Base-by-base conservation (phyloP, 768 basidiomycete genomes). In the Paxillus rubicundulus region DNA sequence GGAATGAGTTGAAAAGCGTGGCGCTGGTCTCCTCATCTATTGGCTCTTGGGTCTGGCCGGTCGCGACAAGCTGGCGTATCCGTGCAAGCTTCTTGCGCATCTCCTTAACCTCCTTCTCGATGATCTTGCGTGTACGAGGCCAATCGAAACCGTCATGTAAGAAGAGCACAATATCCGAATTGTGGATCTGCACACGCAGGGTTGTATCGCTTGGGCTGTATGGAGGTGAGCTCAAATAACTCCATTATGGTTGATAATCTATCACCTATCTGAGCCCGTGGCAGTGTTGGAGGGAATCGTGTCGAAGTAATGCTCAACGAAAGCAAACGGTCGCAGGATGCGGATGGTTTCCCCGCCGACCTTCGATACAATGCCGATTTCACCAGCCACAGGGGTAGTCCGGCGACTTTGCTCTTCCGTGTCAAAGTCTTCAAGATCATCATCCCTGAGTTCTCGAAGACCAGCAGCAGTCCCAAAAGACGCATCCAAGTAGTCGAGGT, bases 111-210 rank as follows among this genome's bases (percentile, higher is more conserved):
- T 93, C 87, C 34, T 89, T 84, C 64, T 95, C 91, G 49, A 99
- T 93, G 2, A 81, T 81, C 70, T 80, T 86, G 30, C 96, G 85
- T 4, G 97, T 99, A 44, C 77, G 77, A 2, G 65, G 70, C 95
- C 97, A 99, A 65, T 99, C 97, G 61, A 94, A 99, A 2, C 97
- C 97, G 51, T 94, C 92, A 63, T 97, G 90, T 3, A 99, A 77
- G 47, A 85, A 79, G 20, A 98, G 61, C 1, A 79, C 79, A 44
- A 89, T 67, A 57, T 89, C 78, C 49, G 81, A 83, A 39, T 87
- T 71, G 39, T 79, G 74, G 5, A 91, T 60, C 21, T 82, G 77
- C 51, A 88, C 61, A 27, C 72, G 77, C n/a, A 84, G 54, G 21
- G 66, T 74, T 8, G 80, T 79, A 30, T 79, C 77, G 10, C 76